These are phyloP conservation scores for Dendrocalamus latiflorus DNA, from an alignment of 202 grass and related monocot genomes.

Conservation along the genomic window DNA sequence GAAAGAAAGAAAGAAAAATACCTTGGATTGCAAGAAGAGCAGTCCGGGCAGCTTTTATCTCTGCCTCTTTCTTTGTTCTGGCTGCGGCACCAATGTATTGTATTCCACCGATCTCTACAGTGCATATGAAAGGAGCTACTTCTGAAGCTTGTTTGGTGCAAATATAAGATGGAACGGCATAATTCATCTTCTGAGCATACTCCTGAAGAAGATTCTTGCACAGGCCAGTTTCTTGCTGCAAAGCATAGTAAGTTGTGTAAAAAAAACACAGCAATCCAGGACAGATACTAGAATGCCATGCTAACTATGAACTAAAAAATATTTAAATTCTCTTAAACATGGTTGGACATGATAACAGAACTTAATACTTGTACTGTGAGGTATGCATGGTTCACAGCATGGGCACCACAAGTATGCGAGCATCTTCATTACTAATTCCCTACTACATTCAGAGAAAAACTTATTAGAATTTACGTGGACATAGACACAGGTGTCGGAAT, in stretches of 20 bases:
- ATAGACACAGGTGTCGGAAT: too few relatives aligned
- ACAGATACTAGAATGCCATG: neutral
- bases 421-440: neutral
- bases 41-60: too few relatives aligned
- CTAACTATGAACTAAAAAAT: neutral
- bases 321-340: neutral
- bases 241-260: constrained; percentile 18
- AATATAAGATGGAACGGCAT: too few relatives aligned
- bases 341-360: neutral
- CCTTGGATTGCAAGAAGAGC: constrained; percentile 88
- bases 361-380: neutral
- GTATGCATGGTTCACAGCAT: neutral
- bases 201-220: constrained; percentile 99
- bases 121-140: too few relatives aligned
- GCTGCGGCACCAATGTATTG: too few relatives aligned
- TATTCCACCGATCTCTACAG: too few relatives aligned
- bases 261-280: neutral
- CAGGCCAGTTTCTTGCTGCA: constrained; percentile 89
- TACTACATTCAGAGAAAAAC: neutral
- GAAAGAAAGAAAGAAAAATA: constrained; percentile 17
- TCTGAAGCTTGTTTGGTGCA: too few relatives aligned
- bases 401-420: neutral
- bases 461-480: too few relatives aligned
- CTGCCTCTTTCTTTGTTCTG: too few relatives aligned
- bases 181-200: too few relatives aligned